Base-by-base conservation (phyloP, 768 basidiomycete species). In the Boletus reticulatus region DNA sequence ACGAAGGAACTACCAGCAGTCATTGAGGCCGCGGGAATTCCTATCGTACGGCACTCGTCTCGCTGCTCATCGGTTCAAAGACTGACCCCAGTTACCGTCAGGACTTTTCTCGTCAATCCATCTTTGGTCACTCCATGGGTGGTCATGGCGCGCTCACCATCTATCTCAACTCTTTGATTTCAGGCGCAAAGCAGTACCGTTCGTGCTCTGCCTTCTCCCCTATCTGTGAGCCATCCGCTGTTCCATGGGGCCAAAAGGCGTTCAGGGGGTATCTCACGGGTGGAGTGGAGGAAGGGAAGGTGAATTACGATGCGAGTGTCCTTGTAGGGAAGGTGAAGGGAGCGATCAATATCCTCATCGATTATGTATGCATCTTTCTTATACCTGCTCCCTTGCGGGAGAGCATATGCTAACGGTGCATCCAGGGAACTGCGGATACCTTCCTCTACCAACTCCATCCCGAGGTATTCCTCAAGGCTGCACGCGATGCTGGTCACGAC, bases 71-170 rank as follows among this genome's bases (percentile, higher is more conserved):
- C 22, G 27, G 17, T 48, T 38, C 14, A 20, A 43, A 17, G 53
- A 34, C 13, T 52, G 39, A 59, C 39, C 6, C 38, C 19, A 7
- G 20, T 41, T 31, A n/a, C 34, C 8, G 6, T 24, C 63, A 94
- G 92, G 93, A 98, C 76, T 80, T 87, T 61, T 79, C 76, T 32
- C 84, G 89, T 48, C 85, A 91, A 67, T 94, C 93, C 20, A 87
- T 98, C 64, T 89, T 93, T 66, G 97, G 97, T 11, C 97, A 99
- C 73, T 94, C 91, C 43, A 99, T 98, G 97, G 93, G 92, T 54
- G 97, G 97, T 2, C 94, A 97, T 67, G 97, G 97, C 9, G 94
- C 97, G 13, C 80, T 99, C 27, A 89, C 89, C 16, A 73, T 98
- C 38, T 98, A 98, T 73, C 85, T 98, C 43, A 78, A 84, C 52